These are phyloP conservation scores for Coniochaeta hoffmannii DNA, from an alignment of 2,329 filamentous ascomycete genomes.

Conservation along the genomic window DNA sequence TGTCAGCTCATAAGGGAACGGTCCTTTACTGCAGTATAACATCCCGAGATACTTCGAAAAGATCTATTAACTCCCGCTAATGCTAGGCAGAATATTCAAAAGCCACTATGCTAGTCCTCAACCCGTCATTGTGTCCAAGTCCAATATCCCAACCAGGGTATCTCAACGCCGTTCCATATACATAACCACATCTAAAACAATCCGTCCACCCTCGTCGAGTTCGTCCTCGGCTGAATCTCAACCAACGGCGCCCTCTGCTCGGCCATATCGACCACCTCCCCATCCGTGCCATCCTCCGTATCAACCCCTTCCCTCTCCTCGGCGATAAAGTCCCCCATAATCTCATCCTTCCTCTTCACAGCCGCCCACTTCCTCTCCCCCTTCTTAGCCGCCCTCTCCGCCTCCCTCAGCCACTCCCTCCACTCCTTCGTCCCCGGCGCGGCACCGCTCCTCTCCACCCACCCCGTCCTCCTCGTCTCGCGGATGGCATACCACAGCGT, in stretches of 20 bases:
- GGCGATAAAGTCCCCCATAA: slow-evolving; percentile 28
- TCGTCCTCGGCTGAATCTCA: slow-evolving; percentile 8
- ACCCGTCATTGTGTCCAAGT: too few species aligned
- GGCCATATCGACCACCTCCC: slow-evolving; percentile 5
- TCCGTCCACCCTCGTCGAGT: not conserved
- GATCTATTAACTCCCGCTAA: too few species aligned
- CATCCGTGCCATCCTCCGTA: not conserved
- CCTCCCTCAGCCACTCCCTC: slow-evolving; percentile 45
- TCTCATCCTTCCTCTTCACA: slow-evolving; percentile 39
- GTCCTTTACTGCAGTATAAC: too few species aligned
- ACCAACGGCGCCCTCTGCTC: slow-evolving; percentile 12
- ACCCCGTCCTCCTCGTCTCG: slow-evolving; percentile 42
- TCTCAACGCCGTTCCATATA: not conserved
- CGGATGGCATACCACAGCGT: slow-evolving; percentile 53
- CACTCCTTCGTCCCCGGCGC: slow-evolving; percentile 45
- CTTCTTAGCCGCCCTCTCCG: slow-evolving; percentile 28
- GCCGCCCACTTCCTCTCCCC: slow-evolving; percentile 33
- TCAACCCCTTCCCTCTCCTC: slow-evolving; percentile 3
- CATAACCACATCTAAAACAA: not conserved
- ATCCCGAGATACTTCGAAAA: too few species aligned
- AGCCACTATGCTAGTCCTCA: too few species aligned
- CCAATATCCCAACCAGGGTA: not conserved
- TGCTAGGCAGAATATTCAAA: too few species aligned
- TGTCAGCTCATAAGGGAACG: too few species aligned
- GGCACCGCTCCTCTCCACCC: slow-evolving; percentile 43